phyloP scores from a whole-genome alignment of 1,284 basidiomycete species.

The Naganishia liquefaciens region DNA sequence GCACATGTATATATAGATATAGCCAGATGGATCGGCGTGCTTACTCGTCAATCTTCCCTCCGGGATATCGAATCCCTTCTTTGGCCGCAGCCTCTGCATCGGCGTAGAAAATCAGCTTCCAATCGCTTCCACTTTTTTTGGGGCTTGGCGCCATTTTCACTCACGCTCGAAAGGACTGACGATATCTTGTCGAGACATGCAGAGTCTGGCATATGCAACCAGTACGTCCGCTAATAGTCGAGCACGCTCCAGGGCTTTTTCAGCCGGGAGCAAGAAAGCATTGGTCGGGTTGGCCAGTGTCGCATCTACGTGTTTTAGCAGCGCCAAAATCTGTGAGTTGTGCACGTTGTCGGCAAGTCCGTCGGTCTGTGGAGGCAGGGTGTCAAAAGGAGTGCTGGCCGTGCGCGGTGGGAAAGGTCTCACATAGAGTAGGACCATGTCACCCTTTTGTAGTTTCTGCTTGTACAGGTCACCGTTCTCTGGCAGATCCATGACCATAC shows the following conservation, averaged over 20 bases:
- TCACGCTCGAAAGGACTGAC: conserved; percentile 53
- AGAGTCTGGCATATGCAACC: conserved; percentile 53
- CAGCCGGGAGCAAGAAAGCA: conserved; percentile 40
- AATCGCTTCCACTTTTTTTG: too few species aligned
- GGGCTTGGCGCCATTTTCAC: conserved; percentile 30
- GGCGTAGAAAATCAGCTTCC: too few species aligned
- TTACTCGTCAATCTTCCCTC: conserved; percentile 56
- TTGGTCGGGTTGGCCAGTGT: conserved; percentile 41
- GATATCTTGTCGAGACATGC: conserved; percentile 50
- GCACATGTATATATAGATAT: too few species aligned
- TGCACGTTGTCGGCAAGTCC: conserved; percentile 59
- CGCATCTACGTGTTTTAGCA: conserved; percentile 36
- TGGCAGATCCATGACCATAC: conserved; percentile 43
- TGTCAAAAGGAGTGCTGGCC: not conserved
- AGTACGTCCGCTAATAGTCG: conserved; percentile 54
- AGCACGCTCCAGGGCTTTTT: conserved; percentile 46
- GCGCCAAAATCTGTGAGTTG: conserved; percentile 19
- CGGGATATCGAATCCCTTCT: conserved; percentile 54
- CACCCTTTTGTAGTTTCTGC: conserved; percentile 48
- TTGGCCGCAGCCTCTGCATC: conserved; percentile 48
- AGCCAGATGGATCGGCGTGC: too few species aligned
- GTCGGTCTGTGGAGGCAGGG: conserved; percentile 53
- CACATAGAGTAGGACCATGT: conserved; percentile 52
- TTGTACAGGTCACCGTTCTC: conserved; percentile 43
- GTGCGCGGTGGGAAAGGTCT: conserved; percentile 25